A percentile compares a stretch with the other conserved stretches of the same genome.
These are phyloP conservation scores for Parietaria judaica DNA, from an alignment of 306 rosid genomes.

Conservation along the genomic window DNA sequence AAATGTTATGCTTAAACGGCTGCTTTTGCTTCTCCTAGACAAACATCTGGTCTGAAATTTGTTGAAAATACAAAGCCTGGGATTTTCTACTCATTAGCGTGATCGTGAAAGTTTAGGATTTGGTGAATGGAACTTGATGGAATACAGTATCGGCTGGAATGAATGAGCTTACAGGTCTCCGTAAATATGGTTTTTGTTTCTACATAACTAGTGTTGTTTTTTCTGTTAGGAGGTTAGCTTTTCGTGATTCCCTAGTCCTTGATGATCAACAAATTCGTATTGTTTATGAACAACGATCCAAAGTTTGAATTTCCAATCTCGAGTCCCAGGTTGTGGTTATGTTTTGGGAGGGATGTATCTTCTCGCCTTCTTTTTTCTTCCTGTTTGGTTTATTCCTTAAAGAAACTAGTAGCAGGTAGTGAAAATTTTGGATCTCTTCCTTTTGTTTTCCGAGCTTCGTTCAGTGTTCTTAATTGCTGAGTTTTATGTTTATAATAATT, in stretches of 20 bases:
- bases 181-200: not conserved
- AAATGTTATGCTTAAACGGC: too few species aligned
- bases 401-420: not conserved
- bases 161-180: not conserved
- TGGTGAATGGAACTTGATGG: not conserved
- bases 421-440: too few species aligned
- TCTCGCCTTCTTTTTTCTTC: not conserved
- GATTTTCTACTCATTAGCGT: not conserved
- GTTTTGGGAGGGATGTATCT: not conserved
- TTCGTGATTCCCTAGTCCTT: not conserved
- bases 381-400: not conserved
- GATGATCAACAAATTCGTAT: not conserved
- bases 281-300: not conserved
- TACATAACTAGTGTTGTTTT: not conserved
- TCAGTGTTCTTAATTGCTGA: not conserved
- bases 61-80: too few species aligned
- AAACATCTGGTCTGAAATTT: too few species aligned
- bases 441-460: not conserved
- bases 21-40: too few species aligned
- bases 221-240: not conserved
- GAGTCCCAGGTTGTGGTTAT: too few species aligned
- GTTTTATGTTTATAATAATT: not conserved
- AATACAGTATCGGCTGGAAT: not conserved
- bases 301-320: not conserved
- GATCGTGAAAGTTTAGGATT: not conserved